A percentile compares a stretch with the other conserved stretches of the same genome.
Conservation (phyloP, 2,329 filamentous ascomycete species). For the Botrytis deweyae region DNA sequence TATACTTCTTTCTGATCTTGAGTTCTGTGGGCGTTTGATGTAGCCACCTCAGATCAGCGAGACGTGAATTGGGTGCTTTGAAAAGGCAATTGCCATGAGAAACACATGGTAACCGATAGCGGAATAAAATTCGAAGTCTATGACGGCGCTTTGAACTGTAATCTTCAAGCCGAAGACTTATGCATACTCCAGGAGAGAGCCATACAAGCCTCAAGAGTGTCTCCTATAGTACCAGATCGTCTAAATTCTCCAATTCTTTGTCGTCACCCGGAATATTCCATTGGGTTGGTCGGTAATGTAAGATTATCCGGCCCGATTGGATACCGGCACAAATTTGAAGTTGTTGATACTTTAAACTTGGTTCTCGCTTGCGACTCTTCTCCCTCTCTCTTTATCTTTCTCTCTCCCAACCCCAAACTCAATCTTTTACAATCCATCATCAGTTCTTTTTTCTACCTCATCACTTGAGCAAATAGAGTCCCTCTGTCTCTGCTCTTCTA, state of each 20-base stretch:
- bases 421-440: neutral
- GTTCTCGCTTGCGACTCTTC: neutral
- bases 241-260: neutral
- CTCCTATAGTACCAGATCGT: neutral
- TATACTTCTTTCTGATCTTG: neutral
- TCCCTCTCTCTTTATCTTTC: neutral
- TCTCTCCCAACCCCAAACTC: neutral
- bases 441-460: neutral
- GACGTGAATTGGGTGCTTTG: neutral
- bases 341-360: neutral
- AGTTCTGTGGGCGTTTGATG: fast-evolving
- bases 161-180: neutral
- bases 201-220: neutral
- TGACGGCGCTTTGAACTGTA: neutral
- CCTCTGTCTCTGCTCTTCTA: conserved; percentile 7
- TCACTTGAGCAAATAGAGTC: conserved; percentile 12
- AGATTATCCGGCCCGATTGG: conserved; percentile 7
- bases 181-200: neutral
- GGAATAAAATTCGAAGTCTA: neutral
- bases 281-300: neutral
- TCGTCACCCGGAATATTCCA: neutral
- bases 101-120: fast-evolving
- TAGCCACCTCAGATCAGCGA: neutral
- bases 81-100: neutral
- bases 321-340: neutral